Base-by-base conservation (phyloP, 108 stramenopile genomes). In the Heterococcus sp. region DNA sequence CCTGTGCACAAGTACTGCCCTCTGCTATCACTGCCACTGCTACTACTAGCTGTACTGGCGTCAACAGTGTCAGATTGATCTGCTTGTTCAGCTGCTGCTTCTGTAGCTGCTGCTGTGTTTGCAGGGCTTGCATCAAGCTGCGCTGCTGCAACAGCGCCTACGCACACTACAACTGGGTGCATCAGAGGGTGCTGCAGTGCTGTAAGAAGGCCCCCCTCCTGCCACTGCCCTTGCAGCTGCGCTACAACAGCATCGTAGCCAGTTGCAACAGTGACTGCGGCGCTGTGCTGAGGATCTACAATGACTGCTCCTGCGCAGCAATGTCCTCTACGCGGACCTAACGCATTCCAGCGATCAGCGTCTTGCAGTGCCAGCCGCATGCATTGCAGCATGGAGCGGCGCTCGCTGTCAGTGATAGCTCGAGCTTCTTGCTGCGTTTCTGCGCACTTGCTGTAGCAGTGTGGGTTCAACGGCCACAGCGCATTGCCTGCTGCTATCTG, bases 1-100 rank as follows among this genome's bases (percentile, higher is more conserved):
- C 89, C 89, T 1, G 89, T 90, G 84, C 89, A 89, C 28, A 90
- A 79, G 38, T 90, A 90, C 35, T 84, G 86, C 11, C 4, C 3
- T 14, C 36, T n/a, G 70, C 75, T 35, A n/a, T 32, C 11, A 34
- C n/a, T 35, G 11, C 29, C 34, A 2, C n/a, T 27, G 37, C 28
- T 34, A 46, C 37, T 66, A 65, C 34, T 66, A 21, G 32, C 74
- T 26, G 27, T 38, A 26, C 32, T 35, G 64, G 32, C 35, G 35
- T 1, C 74, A 0, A 28, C 5, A 2, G 40, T 38, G 29, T 32
- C 64, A n/a, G 0, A 35, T 28, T 34, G 35, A 39, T 8, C 40
- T 11, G 14, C 32, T 3, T 35, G 29, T 33, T 21, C 39, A 35
- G 38, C 63, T 5, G 68, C 66, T 69, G 37, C 35, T 32, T 27